A percentile compares a stretch with the other conserved stretches of the same genome.
Evolutionary conservation across 331 rosid genomes (phyloP).

Genomic region (Quercus phellos): DNA sequence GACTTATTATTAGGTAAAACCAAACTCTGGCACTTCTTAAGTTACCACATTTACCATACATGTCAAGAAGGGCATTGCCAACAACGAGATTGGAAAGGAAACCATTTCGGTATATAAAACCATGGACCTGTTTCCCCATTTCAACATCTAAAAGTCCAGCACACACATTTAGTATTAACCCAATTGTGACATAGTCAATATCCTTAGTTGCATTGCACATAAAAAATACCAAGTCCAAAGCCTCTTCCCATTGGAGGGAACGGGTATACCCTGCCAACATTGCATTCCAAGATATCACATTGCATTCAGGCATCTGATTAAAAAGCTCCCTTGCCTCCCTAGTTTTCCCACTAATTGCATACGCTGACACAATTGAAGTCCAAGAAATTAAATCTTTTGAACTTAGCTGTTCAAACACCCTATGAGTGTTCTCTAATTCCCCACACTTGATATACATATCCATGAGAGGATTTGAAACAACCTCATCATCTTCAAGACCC

Average conservation of each 20-base stretch:
- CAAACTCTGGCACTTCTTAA: slow-evolving; percentile 47
- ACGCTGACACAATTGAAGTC: slow-evolving; percentile 69
- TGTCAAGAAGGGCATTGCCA: slow-evolving; percentile 69
- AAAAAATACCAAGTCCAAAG: slow-evolving; percentile 44
- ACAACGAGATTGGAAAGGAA: slow-evolving; percentile 41
- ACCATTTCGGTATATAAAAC: slow-evolving; percentile 53
- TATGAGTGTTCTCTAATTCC: slow-evolving; percentile 37
- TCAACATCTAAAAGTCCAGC: slow-evolving; percentile 49
- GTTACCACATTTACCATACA: slow-evolving; percentile 82
- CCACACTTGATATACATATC: slow-evolving; percentile 72
- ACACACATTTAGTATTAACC: slow-evolving; percentile 55
- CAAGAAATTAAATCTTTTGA: slow-evolving; percentile 55
- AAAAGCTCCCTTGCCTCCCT: slow-evolving; percentile 53
- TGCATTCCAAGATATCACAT: slow-evolving; percentile 82
- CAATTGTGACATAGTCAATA: slow-evolving; percentile 49
- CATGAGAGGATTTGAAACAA: slow-evolving; percentile 57
- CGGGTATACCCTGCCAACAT: slow-evolving; percentile 63
- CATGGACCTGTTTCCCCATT: slow-evolving; percentile 67
- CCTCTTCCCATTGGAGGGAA: slow-evolving; percentile 45
- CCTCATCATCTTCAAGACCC: slow-evolving; percentile 42
- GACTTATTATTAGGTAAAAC: slow-evolving; percentile 55
- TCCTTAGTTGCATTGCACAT: slow-evolving; percentile 34
- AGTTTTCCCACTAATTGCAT: slow-evolving; percentile 50
- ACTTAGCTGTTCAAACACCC: slow-evolving; percentile 46
- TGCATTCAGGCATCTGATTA: slow-evolving; percentile 65